A percentile compares a stretch with the other conserved stretches of the same genome.
Conservation (phyloP, 352 stramenopile species). For the Pythium utonaiense region DNA sequence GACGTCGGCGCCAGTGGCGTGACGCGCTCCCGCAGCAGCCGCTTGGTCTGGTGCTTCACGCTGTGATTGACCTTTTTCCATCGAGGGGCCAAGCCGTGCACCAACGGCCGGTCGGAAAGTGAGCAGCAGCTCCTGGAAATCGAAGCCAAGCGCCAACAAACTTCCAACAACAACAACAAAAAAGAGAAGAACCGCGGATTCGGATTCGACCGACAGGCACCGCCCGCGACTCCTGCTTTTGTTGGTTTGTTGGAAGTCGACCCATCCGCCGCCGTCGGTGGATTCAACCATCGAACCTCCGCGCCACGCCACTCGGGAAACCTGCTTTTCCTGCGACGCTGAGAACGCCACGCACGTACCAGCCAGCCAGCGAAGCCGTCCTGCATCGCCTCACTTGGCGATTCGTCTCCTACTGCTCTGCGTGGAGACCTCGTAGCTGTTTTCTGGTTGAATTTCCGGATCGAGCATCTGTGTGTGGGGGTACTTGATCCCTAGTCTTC, state of each 20-base stretch:
- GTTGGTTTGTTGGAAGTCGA: too few species aligned
- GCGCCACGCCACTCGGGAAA: too few species aligned
- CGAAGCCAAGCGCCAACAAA: constrained; percentile 6
- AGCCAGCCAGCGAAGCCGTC: background rate
- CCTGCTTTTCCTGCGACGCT: background rate
- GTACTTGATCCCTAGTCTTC: too few species aligned
- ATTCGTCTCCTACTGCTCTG: too few species aligned
- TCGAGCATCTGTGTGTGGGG: constrained; percentile 2
- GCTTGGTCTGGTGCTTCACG: background rate
- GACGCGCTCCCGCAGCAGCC: constrained; percentile 18
- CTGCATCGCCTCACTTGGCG: background rate
- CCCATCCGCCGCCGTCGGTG: too few species aligned
- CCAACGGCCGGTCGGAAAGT: constrained; percentile 11
- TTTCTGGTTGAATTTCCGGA: constrained; percentile 19
- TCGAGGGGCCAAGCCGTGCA: constrained; percentile 1
- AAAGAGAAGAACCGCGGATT: constrained; percentile 3
- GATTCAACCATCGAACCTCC: background rate
- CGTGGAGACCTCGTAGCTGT: background rate
- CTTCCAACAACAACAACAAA: background rate
- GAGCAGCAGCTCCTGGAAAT: constrained; percentile 18
- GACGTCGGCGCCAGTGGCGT: constrained; percentile 21
- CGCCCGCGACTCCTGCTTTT: too few species aligned
- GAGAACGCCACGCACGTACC: background rate
- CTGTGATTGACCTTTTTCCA: constrained; percentile 2
- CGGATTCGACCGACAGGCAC: background rate